Conservation (phyloP, 495 filamentous ascomycete genomes). For the Penicillium robsamsonii region DNA sequence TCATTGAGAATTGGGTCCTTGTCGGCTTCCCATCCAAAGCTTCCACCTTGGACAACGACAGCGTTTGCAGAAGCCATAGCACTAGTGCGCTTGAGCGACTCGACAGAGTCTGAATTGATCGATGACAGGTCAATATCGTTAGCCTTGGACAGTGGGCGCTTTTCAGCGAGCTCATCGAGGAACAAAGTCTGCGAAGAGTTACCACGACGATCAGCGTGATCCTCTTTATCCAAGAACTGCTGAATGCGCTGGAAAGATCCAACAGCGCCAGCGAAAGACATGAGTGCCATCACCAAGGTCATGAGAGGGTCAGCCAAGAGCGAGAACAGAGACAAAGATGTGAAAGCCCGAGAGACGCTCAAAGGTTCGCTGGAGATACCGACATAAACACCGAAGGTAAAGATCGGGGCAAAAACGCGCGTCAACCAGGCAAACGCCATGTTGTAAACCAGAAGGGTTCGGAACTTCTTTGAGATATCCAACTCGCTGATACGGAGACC, state of each 20-base stretch:
- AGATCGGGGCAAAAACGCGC: conserved; percentile 50
- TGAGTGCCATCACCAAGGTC: conserved; percentile 55
- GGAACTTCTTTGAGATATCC: conserved; percentile 52
- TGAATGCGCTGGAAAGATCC: conserved; percentile 61
- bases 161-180: conserved; percentile 23
- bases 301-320: conserved; percentile 57
- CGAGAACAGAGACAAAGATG: conserved; percentile 58
- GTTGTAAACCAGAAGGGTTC: conserved; percentile 54
- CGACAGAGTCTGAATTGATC: conserved; percentile 24
- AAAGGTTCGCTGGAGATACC: conserved; percentile 50
- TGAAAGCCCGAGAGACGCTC: conserved; percentile 53
- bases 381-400: conserved; percentile 52
- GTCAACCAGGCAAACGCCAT: conserved; percentile 54
- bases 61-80: conserved; percentile 21
- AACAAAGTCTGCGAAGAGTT: conserved; percentile 21
- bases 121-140: conserved; percentile 23
- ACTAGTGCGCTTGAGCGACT: conserved; percentile 26
- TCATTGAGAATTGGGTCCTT: conserved; percentile 44
- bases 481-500: conserved; percentile 56
- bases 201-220: conserved; percentile 34
- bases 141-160: conserved; percentile 22
- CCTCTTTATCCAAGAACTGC: conserved; percentile 50
- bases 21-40: conserved; percentile 51
- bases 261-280: conserved; percentile 50
- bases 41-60: conserved; percentile 45